Base-by-base conservation (phyloP, 2,329 filamentous ascomycete genomes). In the Helicocarpus griseus region DNA sequence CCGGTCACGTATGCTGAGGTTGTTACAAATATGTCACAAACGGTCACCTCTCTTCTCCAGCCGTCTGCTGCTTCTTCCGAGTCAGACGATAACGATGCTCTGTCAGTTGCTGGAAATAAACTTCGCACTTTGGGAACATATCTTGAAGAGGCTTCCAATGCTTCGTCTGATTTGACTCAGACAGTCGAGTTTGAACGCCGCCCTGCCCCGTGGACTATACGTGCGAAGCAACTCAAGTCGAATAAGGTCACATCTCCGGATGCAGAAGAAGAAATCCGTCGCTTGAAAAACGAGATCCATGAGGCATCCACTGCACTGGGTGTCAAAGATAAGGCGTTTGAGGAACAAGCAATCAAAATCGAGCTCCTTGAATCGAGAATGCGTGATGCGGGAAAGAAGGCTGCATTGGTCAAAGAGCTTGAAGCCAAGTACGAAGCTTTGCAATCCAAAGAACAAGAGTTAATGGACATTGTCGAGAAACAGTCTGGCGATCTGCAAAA, bases 301-400 rank as follows among this genome's bases (percentile, higher is more conserved):
- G 87, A 91, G 62, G 83, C 86, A 19, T 85, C 87, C 3, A 82
- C 85, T 50, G 77, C 80, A 3, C 77, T 89, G 52, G 82, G 85
- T 1, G 78, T 84, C 56, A 83, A 85, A 56, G 88, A 95, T 58
- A 87, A 90, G 65, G 83, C 85, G 33, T 80, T 95, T 49, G 89
- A 94, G 66, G 91, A 94, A 53, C 71, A 87, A 22, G 80, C 85
- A n/a, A 85, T 96, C 59, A 90, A 93, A 68, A 95, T 96, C 59
- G 91, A 96, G 69, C 87, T 93, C 38, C 81, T 97, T 35, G 87
- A 95, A 67, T 87, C 87, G 6, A 79, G 88, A 52, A 90, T 93
- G 83, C 82, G 84, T 53, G 89, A 94, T 63, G 87, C 87, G 5
- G 82, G 83, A 57, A 82, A 86, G 64, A 90, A 91, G 69, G 81